Percentiles rank a stretch among this genome's conserved stretches.
Conservation (phyloP, 768 basidiomycete genomes). For the Russula brevipes region DNA sequence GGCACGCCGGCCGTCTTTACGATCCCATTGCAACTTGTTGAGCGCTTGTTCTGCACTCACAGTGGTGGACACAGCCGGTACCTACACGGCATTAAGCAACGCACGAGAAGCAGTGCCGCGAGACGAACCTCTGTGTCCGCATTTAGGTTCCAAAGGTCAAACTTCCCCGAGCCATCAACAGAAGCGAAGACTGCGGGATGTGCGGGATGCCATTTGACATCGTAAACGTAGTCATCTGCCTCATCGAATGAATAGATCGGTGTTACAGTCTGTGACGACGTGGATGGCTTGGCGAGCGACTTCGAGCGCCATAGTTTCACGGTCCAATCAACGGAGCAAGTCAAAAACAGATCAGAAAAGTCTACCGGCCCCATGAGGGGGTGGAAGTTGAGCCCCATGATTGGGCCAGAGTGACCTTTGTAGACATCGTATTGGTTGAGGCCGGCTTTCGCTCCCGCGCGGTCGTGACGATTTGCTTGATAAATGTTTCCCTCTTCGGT, state of each 20-base stretch:
- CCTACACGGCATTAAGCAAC: conserved; percentile 43
- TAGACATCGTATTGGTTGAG: conserved; percentile 92
- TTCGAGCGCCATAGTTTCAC: conserved; percentile 94
- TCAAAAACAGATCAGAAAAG: conserved; percentile 92
- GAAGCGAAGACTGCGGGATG: conserved; percentile 93
- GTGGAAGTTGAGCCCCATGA: conserved; percentile 94
- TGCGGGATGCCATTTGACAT: conserved; percentile 95
- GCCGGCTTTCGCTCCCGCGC: conserved; percentile 94
- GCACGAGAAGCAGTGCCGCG: neutral
- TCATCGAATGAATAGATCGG: conserved; percentile 95
- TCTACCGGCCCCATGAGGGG: conserved; percentile 88
- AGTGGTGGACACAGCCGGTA: conserved; percentile 82
- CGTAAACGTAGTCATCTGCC: conserved; percentile 97
- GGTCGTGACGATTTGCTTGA: conserved; percentile 94
- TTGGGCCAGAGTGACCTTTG: conserved; percentile 86
- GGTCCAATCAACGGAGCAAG: conserved; percentile 95
- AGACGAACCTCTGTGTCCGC: conserved; percentile 85
- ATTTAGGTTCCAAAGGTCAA: conserved; percentile 97
- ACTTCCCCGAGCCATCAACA: conserved; percentile 92
- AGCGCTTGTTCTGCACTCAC: conserved; percentile 78
- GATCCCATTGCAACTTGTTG: conserved; percentile 95
- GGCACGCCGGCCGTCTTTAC: conserved; percentile 83
- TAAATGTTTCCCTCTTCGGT: conserved; percentile 98
- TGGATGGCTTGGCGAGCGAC: conserved; percentile 68
- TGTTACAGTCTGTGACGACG: conserved; percentile 46